Evolutionary conservation across 2,329 filamentous ascomycete genomes (phyloP), one percentile per base, ranked within the genome.

Genomic region (Monilinia vaccinii-corymbosi): DNA sequence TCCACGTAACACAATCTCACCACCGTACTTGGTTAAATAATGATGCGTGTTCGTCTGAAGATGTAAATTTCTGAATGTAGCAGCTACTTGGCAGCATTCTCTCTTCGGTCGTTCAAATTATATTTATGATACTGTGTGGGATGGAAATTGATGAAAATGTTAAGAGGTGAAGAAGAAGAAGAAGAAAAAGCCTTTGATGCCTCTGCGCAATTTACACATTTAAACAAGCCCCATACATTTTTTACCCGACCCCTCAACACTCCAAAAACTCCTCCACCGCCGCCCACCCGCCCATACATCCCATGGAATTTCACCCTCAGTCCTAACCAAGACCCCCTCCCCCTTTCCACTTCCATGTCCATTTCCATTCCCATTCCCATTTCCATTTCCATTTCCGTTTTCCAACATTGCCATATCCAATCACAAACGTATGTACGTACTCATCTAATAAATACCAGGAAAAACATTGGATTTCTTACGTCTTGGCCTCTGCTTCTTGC

Each of bases 341-440:
- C 21, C 23, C 23, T 23, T 51, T 28, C 44, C 44, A 18, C 21
- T 18, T 7, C 48, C 13, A 23, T 36, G 4, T 18, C 34, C 23
- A 16, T 25, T 38, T 21, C 14, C 5, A 11, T 14, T 21, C 2
- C 32, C 32, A 16, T 49, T 49, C 18, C 28, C 25, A 10, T 38
- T 14, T 21, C 18, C n/a, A n/a, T n/a, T 23, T 28, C 13, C 21
- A 21, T 2, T 51, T 36, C 4, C 34, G 11, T 14, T 36, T 40
- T 4, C 21, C 10, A 9, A 10, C 14, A 21, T 14, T 31, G n/a
- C 21, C 6, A 23, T 16, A 16, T 23, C 25, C 23, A 44, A 44
- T 32, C 51, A 44, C 51, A n/a, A n/a, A 56, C 11, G 28, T 56
- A 56, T 56, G 31, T 56, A 56, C 21, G 53, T 56, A 28, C 44